Conservation (phyloP, 441 rosid species). For the Syzygium syzygioides region DNA sequence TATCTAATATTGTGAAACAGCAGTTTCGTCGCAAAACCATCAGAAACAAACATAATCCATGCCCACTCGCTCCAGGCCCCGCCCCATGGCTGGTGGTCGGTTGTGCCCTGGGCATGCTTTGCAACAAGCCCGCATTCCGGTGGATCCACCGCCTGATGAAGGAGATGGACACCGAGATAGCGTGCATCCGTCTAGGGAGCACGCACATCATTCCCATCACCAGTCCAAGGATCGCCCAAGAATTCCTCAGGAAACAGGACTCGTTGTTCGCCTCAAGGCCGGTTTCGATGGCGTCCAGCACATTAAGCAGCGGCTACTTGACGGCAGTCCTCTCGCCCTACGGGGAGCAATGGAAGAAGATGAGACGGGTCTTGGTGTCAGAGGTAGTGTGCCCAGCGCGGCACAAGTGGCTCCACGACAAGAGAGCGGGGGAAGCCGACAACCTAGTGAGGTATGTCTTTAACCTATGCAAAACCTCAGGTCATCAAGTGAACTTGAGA, state of each 20-base stretch:
- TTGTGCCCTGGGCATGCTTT: not conserved
- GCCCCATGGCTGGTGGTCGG: not conserved
- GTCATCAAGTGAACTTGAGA: not conserved
- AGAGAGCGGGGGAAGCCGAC: not conserved
- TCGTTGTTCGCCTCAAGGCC: not conserved
- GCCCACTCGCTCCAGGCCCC: not conserved
- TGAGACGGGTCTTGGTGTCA: not conserved
- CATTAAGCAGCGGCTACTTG: not conserved
- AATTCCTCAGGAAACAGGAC: not conserved
- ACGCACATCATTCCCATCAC: not conserved
- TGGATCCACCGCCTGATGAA: not conserved
- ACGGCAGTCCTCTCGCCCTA: not conserved
- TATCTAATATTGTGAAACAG: not conserved
- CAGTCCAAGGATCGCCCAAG: not conserved
- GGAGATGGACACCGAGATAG: not conserved
- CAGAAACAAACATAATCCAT: not conserved
- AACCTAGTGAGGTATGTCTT: not conserved
- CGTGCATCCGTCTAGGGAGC: not conserved
- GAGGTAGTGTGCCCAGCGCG: not conserved
- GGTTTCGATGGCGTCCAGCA: not conserved
- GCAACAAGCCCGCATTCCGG: not conserved
- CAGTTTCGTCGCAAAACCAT: not conserved
- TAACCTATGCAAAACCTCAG: not conserved
- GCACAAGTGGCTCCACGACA: not conserved
- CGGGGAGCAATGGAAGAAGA: slow-evolving; percentile 1